These are phyloP conservation scores for Barbarea vulgaris DNA, from an alignment of 345 rosid species.

Conservation along the genomic window DNA sequence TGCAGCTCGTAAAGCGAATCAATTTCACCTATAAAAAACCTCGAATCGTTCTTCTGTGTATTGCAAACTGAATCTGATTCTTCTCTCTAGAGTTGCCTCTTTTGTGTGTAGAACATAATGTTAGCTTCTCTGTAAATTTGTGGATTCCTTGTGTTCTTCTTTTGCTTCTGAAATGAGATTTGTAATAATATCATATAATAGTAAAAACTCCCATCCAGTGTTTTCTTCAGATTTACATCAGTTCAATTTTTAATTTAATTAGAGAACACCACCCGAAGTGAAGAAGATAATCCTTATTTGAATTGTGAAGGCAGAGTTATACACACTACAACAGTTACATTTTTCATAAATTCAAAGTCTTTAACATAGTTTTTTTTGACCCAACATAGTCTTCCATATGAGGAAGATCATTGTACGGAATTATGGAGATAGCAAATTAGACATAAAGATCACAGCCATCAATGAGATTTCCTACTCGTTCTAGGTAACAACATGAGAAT, in stretches of 20 bases:
- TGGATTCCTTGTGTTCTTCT: conserved; percentile 13
- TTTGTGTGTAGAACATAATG: conserved; percentile 31
- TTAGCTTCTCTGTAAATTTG: conserved; percentile 39
- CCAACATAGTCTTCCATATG: conserved; percentile 29
- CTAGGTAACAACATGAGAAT: conserved; percentile 37
- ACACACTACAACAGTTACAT: conserved; percentile 34
- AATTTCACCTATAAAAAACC: not conserved
- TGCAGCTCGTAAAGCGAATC: conserved; percentile 46
- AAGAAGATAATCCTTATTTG: not conserved
- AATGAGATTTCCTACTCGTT: conserved; percentile 38
- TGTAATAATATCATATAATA: conserved; percentile 29
- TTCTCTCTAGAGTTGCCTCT: conserved; percentile 18
- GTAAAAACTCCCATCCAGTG: conserved; percentile 4
- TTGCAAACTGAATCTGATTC: conserved; percentile 2
- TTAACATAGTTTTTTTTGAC: conserved; percentile 31
- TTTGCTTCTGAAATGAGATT: conserved; percentile 34
- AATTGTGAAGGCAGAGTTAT: not conserved
- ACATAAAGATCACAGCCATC: conserved; percentile 44
- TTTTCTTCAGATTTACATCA: conserved; percentile 1
- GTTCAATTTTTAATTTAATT: not conserved
- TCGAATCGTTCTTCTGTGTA: conserved; percentile 8
- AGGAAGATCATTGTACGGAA: conserved; percentile 35
- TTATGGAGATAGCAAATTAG: conserved; percentile 31
- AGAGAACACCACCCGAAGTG: not conserved
- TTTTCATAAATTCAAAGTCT: conserved; percentile 30